Base-by-base conservation (phyloP, 768 basidiomycete genomes). In the Suillus brevipes region DNA sequence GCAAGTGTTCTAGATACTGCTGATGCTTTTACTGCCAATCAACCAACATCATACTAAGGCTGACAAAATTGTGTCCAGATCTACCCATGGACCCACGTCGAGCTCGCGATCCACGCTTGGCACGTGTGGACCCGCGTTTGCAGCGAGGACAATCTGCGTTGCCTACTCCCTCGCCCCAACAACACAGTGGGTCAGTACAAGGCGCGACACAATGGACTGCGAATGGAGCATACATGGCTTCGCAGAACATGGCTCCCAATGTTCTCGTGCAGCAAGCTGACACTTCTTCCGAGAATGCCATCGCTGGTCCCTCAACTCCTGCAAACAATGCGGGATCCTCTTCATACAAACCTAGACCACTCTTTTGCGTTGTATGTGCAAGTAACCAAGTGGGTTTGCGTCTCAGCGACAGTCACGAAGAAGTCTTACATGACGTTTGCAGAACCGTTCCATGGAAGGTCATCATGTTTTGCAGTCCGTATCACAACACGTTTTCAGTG, bases 401-500 rank as follows among this genome's bases (percentile, higher is more conserved):
- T 31, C 12, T 37, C 55, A n/a, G 20, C 13, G 25, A 53, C 58
- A 28, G 56, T 61, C 28, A 62, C 13, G 63, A 49, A 50, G n/a
- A 57, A 65, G 64, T 65, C 67, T 72, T 45, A 69, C 70, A 56
- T 63, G 64, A 60, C 67, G 68, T 53, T 36, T 61, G 40, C 69
- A 97, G 95, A 97, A 97, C 74, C 89, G 96, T 57, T 97, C 95
- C 1, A 99, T 99, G 97, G 97, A 99, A 79, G 97, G 94, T 0
- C 97, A 99, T 73, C 85, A 87, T 72, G 94, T 96, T 16, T 78
- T 99, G 61, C 80, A 89, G 95, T 97, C 69, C 80, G 94, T 85
- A 56, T 10, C 64, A 8, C 1, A 38, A 25, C 20, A 37, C 56
- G 47, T 16, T 4, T 45, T n/a, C 28, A 31, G 28, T 28, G 10